Base-by-base conservation (phyloP, 164 flowering plant genomes). In the Saururus chinensis region DNA sequence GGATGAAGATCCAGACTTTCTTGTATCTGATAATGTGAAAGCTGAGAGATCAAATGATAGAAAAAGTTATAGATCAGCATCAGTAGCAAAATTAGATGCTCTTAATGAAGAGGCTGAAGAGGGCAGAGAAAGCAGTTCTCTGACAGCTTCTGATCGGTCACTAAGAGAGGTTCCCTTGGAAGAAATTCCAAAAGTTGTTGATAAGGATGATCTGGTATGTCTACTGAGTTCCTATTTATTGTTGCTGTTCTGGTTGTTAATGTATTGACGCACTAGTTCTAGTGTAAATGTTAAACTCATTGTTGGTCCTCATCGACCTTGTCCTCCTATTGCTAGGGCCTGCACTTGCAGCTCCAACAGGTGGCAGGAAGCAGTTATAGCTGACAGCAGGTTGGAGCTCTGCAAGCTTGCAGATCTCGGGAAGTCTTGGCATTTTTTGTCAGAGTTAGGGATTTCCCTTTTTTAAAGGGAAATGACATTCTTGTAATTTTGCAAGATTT, bases 31-130 rank as follows among this genome's bases (percentile, higher is more conserved):
- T 12, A 45, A 12, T 45, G 17, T 12, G 14, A 45, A 45, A 45
- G 11, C 17, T 17, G 49, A 45, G 49, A 45, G 4, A 45, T 45
- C 49, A 45, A 45, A 45, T 12, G 49, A 45, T 45, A 45, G 17
- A 45, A 45, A 45, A 45, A 17, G 14, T 45, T 12, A 12, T 45
- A 25, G 45, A 37, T 67, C 51, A 54, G 62, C 66, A 13, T 64
- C 76, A 42, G n/a, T 65, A 57, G 54, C 57, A 40, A 79, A 77
- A 61, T 63, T 91, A 66, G 85, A 76, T 62, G 66, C 76, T 24
- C 78, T 89, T 60, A 73, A 82, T 69, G 97, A 95, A 77, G 92
- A 77, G 59, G 76, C 69, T 72, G 92, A 83, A 69, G 82, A 76
- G 70, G 82, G 76, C 26, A 73, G 61, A 52, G 69, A 70, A 66